These are phyloP conservation scores for Curvularia spicifera DNA, from an alignment of 2,329 filamentous ascomycete genomes.

Conservation along the genomic window DNA sequence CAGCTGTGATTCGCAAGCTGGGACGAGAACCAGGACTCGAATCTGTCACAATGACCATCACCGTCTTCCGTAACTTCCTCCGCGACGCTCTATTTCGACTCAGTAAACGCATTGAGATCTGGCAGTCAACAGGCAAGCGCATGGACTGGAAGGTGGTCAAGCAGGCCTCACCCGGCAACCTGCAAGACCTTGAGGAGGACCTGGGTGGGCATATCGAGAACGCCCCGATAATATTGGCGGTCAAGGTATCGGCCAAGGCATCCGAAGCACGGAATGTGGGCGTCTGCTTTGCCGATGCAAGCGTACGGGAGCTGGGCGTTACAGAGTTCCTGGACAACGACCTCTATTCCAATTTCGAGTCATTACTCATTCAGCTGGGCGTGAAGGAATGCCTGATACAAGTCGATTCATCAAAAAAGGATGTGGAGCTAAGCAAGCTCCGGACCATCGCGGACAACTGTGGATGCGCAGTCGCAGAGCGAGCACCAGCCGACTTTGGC, in stretches of 20 bases:
- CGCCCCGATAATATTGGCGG: constrained; percentile 91
- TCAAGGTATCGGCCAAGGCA: constrained; percentile 90
- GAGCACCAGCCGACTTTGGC: constrained; percentile 77
- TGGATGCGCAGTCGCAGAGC: constrained; percentile 85
- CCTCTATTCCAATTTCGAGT: constrained; percentile 96
- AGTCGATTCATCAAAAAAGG: constrained; percentile 77
- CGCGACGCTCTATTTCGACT: constrained; percentile 91
- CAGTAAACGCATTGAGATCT: constrained; percentile 90
- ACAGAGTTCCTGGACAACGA: constrained; percentile 99
- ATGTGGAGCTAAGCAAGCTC: constrained; percentile 86
- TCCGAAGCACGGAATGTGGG: constrained; percentile 85
- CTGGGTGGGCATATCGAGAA: constrained; percentile 84
- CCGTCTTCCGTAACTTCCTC: constrained; percentile 93
- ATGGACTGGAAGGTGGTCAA: constrained; percentile 94
- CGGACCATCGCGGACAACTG: constrained; percentile 90
- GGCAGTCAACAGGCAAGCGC: constrained; percentile 72
- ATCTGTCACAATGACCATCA: constrained; percentile 94
- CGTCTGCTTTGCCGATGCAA: constrained; percentile 97
- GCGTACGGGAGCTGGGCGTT: constrained; percentile 91
- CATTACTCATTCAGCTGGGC: constrained; percentile 91
- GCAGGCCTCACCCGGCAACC: constrained; percentile 89
- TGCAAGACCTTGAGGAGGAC: constrained; percentile 97
- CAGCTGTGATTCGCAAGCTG: constrained; percentile 88
- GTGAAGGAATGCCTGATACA: constrained; percentile 94
- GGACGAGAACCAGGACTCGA: constrained; percentile 84